phyloP scores from a whole-genome alignment of 1,284 basidiomycete species.

The Ceratobasidium sp. region DNA sequence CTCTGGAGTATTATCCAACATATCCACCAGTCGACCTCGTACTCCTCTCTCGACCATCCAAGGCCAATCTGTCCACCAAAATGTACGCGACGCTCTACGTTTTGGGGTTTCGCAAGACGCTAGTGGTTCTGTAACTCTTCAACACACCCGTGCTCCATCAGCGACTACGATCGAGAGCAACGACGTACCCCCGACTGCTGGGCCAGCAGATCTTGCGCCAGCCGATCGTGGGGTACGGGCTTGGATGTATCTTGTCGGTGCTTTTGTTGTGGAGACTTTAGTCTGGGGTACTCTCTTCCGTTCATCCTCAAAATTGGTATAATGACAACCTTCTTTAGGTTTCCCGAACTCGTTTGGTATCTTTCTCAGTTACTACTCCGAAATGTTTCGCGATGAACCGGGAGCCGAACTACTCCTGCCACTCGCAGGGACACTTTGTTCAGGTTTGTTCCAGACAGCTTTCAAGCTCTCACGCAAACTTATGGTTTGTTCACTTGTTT shows the following conservation, averaged over 20 bases:
- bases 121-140: background rate
- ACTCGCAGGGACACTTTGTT: constrained; percentile 54
- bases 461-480: background rate
- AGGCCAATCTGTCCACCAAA: background rate
- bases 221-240: constrained; percentile 36
- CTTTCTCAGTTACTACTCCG: constrained; percentile 55
- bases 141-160: background rate
- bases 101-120: background rate
- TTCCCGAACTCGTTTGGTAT: constrained; percentile 56
- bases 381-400: constrained; percentile 50
- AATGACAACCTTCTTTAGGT: constrained; percentile 48
- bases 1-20: background rate
- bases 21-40: background rate
- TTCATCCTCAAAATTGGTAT: background rate
- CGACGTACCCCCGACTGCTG: background rate
- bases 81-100: background rate
- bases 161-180: background rate
- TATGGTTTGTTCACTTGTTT: background rate
- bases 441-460: constrained; percentile 48
- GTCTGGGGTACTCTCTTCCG: constrained; percentile 53
- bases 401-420: constrained; percentile 54
- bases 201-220: constrained; percentile 9
- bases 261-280: constrained; percentile 57
- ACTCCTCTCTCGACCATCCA: background rate
- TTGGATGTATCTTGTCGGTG: constrained; percentile 53